Base-by-base conservation (phyloP, 1,139 yeast species). In the Pichia sp. region DNA sequence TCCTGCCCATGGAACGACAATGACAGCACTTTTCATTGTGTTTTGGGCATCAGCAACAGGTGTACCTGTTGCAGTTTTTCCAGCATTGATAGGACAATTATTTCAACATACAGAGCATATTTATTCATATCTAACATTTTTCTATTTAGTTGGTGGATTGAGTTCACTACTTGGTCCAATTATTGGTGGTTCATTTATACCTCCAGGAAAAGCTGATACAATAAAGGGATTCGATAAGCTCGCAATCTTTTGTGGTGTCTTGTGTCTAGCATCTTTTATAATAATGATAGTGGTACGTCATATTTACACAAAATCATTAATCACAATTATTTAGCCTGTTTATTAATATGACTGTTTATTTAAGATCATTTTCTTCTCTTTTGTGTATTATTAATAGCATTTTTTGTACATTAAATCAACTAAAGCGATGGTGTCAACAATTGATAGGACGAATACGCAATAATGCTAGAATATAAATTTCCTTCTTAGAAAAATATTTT, bases 1-100 rank as follows among this genome's bases (percentile, higher is more conserved):
- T 36, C 73, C 69, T 29, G 70, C 74, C 1, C 58, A 65, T 32
- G 64, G 64, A 54, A 64, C 69, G 59, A 47, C 66, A 60, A 69
- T 56, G 3, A 46, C 56, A 1, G 49, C 59, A 58, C 73, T 61
- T 52, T 46, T 62, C 67, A 49, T 63, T 63, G 56, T 78, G 66
- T 9, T 56, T 53, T 54, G 67, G 66, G 66, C 67, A 2, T 55
- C 60, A 37, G 51, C 59, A 3, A 56, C 67, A 0, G 67, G 67
- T 25, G 60, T 56, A 2, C 60, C 63, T 10, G 63, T 64, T 10
- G 62, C 68, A 1, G 44, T 65, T 31, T 53, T 52, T 18, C 67
- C 69, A 10, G 54, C 68, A 2, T 46, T 61, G 11, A 51, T 64
- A 3, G 64, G 67, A 5, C 66, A 64, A 40, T 42, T 61, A 11